Base-by-base conservation (phyloP, 2,329 filamentous ascomycete species). In the Capronia coronata region DNA sequence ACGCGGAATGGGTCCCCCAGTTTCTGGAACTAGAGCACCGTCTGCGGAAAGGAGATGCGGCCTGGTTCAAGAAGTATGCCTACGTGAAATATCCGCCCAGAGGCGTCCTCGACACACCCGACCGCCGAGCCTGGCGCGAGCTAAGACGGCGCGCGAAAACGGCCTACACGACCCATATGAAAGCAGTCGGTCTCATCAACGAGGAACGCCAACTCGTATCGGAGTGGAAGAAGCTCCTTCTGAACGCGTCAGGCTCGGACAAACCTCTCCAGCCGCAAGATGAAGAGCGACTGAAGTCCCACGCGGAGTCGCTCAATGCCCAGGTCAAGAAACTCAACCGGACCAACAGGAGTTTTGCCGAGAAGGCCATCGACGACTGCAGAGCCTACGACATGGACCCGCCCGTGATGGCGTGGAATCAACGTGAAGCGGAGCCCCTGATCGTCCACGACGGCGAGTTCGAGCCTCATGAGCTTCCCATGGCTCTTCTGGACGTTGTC, bases 401-500 rank as follows among this genome's bases (percentile, higher is more conserved):
- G 2, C 51, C 44, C 9, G 43, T 54, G 21, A 38, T 61, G 16
- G 27, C 43, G 11, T 62, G 58, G 59, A 49, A 59, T 38, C 37
- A 46, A 3, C 57, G 59, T 23, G 30, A 48, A 35, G 19, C 35
- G 14, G 52, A 62, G 21, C 60, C 60, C 5, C 47, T 62, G 10
- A 43, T 57, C 9, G 49, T 50, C 3, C 43, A 55, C 21, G 34
- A 45, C 22, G 41, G 46, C 13, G 59, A 61, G 23, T 60, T 61
- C 48, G 30, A 40, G 10, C 53, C 57, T 11, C 18, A 25, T 2
- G 21, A 40, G 16, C 39, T 55, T 10, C 39, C 46, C 4, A 45
- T 62, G 49, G 52, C 52, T 2, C 48, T 62, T 52, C 66, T 69
- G 48, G 72, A 80, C 56, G 81, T 83, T 62, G 66, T 74, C 49